Evolutionary conservation across 331 rosid genomes (phyloP).

Genomic region (Ulmus americana): DNA sequence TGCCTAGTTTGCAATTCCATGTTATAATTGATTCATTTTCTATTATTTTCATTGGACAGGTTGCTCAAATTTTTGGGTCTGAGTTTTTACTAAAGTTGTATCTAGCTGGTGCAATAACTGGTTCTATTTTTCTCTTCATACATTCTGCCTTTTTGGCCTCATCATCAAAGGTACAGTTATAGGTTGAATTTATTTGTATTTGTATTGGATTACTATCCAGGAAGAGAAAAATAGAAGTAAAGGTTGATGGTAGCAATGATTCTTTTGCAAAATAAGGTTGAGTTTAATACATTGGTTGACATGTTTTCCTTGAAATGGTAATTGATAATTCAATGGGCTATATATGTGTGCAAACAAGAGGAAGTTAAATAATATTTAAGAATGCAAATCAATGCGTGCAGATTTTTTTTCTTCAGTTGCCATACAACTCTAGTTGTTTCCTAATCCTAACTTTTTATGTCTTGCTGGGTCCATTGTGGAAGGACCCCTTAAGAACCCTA

Average conservation of each 20-base stretch:
- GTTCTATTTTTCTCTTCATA: constrained; percentile 57
- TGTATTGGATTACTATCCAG: too few species aligned
- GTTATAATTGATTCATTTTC: constrained; percentile 7
- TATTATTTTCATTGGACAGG: constrained; percentile 40
- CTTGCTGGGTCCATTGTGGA: constrained; percentile 36
- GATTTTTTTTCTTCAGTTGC: constrained; percentile 24
- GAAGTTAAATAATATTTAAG: background rate
- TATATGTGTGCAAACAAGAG: background rate
- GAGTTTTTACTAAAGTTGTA: constrained; percentile 71
- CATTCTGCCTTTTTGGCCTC: constrained; percentile 59
- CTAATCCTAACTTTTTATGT: constrained; percentile 21
- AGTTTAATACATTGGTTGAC: background rate
- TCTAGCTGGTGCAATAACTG: constrained; percentile 78
- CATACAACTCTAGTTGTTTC: constrained; percentile 2
- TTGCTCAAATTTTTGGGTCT: constrained; percentile 58
- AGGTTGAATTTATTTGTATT: too few species aligned
- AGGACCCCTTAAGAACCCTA: constrained; percentile 31
- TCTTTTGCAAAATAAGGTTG: background rate
- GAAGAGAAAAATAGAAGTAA: too few species aligned
- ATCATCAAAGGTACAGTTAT: constrained; percentile 45
- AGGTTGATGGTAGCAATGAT: background rate
- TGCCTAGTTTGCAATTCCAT: background rate
- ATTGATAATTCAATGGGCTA: background rate
- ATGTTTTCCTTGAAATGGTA: background rate
- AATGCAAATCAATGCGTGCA: too few species aligned